Percentiles rank a stretch among this genome's conserved stretches.
Evolutionary conservation across 2,329 filamentous ascomycete species (phyloP).

Genomic region (Aspergillus glaucus): DNA sequence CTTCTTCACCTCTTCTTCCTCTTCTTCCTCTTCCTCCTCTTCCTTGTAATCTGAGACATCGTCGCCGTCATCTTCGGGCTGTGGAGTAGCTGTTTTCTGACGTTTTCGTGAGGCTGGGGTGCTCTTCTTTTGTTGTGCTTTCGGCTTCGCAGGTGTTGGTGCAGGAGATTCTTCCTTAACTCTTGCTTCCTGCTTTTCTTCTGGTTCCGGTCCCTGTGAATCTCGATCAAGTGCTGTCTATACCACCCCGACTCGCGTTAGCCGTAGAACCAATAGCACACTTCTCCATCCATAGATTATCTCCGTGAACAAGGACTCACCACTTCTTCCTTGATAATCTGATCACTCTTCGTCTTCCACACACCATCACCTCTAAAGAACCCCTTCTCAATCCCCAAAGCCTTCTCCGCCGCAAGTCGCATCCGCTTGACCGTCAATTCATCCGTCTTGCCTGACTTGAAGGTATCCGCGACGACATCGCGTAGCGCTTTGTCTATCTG

Average conservation of each 20-base stretch:
- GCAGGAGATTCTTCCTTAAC: conserved; percentile 8
- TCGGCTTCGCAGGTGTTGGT: conserved; percentile 1
- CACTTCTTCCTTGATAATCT: conserved; percentile 49
- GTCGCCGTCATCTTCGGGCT: conserved; percentile 18
- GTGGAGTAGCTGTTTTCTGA: conserved; percentile 26
- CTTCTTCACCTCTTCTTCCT: conserved; percentile 10
- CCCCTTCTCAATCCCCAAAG: conserved; percentile 45
- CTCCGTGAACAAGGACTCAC: conserved; percentile 25
- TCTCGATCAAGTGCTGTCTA: too few relatives aligned
- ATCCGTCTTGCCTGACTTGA: conserved; percentile 37
- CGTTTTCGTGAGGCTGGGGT: conserved; percentile 26
- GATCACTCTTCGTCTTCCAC: conserved; percentile 53
- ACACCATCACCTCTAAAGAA: conserved; percentile 49
- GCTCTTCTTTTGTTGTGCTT: conserved; percentile 13
- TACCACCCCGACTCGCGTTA: background rate
- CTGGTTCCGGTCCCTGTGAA: conserved; percentile 24
- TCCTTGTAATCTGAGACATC: conserved; percentile 10
- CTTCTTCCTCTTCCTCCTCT: conserved; percentile 19
- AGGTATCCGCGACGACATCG: conserved; percentile 31
- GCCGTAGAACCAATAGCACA: too few relatives aligned
- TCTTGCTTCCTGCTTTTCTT: conserved; percentile 9
- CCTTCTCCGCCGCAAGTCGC: conserved; percentile 47
- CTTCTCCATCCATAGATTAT: too few relatives aligned
- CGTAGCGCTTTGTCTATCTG: conserved; percentile 34
- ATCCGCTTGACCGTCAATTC: conserved; percentile 54